Evolutionary conservation across 2,329 filamentous ascomycete genomes (phyloP).

Genomic region (Pseudogymnoascus sp.): DNA sequence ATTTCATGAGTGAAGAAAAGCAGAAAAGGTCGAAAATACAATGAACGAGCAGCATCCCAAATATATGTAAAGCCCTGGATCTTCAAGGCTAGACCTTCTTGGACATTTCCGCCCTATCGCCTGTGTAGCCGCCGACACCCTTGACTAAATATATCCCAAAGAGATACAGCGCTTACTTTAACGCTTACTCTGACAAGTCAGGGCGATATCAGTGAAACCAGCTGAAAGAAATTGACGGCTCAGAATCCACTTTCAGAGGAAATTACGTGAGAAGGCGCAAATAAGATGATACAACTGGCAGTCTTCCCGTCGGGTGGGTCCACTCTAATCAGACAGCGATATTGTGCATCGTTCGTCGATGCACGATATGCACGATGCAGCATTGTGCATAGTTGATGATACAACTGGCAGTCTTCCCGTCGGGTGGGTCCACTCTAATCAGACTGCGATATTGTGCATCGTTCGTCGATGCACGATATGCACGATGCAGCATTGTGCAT

Average conservation of each 20-base stretch:
- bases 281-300: neutral
- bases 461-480: neutral
- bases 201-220: neutral
- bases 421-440: no score
- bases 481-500: neutral
- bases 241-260: neutral
- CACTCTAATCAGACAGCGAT: neutral
- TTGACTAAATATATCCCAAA: neutral
- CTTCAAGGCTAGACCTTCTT: neutral
- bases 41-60: neutral
- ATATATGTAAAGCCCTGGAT: neutral
- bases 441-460: neutral
- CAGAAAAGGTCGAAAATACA: neutral
- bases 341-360: neutral
- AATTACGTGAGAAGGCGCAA: neutral
- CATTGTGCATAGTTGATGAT: neutral
- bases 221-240: neutral
- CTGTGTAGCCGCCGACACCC: neutral
- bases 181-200: neutral
- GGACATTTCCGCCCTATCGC: neutral
- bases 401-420: no score
- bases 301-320: neutral
- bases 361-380: no score
- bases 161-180: neutral
- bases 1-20: neutral